Base-by-base conservation (phyloP, 164 flowering plant genomes). In the Cinnamomum chago region DNA sequence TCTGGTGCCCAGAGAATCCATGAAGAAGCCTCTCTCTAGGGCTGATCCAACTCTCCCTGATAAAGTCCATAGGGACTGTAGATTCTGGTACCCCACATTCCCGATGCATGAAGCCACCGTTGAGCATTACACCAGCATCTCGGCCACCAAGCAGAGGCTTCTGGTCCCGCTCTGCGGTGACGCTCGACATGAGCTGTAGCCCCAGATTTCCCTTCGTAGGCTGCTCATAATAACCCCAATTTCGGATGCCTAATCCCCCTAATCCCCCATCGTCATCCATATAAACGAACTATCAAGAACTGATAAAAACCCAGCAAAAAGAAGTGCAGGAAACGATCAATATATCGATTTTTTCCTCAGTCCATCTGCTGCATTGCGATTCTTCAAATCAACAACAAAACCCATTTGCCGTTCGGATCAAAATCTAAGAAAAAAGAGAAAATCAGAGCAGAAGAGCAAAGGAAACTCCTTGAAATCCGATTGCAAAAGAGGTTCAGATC, bases 141-240 rank as follows among this genome's bases (percentile, higher is more conserved):
- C 89, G 88, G 2, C 86, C 86, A 0, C 91, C 80, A 22, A 86
- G 67, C 72, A 83, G 83, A 5, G 88, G 82, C 60, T 86, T 91
- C 0, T 83, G 82, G 60, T 88, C 91, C 5, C 88, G 87, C 40
- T 91, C 95, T 1, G 83, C 82, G 0, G 83, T 81, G 72, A 85
- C 81, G 55, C 62, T 69, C 23, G 81, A 79, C 93, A 89, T 90
- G 72, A 93, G 91, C 86, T 93, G 92, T 73, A 93, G 81, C 73
- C 86, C 87, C 3, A 91, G 86, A 69, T 84, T 85, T 27, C 88
- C 89, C 66, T 90, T 90, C 47, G 79, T 74, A 50, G 89, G 70
- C n/a, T 89, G 88, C 67, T 88, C 96, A 81, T 89, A 90, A 70
- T 88, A 89, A 25, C 89, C 96, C 98, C 98, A 93, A 80, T 88